Evolutionary conservation across 2,329 filamentous ascomycete genomes (phyloP).

Genomic region (Fusarium miscanthi): DNA sequence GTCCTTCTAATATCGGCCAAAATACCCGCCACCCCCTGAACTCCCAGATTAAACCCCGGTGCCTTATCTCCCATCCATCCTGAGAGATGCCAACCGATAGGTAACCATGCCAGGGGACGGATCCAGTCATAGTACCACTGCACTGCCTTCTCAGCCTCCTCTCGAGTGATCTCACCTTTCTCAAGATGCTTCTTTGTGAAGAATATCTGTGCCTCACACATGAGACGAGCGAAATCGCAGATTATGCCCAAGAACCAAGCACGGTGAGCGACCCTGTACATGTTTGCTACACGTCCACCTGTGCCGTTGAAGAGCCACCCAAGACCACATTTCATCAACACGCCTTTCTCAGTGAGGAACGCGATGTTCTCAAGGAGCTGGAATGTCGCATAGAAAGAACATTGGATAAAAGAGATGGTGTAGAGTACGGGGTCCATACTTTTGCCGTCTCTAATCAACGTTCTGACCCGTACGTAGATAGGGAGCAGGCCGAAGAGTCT

Average conservation of each 20-base stretch:
- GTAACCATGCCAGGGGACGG: neutral
- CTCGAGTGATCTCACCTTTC: neutral
- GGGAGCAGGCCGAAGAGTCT: neutral
- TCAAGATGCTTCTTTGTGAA: neutral
- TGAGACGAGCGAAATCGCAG: neutral
- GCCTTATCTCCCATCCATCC: neutral
- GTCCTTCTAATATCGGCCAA: neutral
- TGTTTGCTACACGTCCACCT: neutral
- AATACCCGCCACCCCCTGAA: neutral
- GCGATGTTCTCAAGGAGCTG: neutral
- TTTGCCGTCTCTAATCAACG: neutral
- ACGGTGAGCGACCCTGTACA: neutral
- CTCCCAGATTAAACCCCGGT: neutral
- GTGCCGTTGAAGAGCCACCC: neutral
- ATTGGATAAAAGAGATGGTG: neutral
- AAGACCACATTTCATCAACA: neutral
- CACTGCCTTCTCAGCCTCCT: neutral
- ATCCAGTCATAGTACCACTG: neutral
- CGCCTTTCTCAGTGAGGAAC: neutral
- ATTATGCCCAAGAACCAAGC: neutral
- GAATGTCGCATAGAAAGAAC: fast-evolving
- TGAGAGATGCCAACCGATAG: neutral
- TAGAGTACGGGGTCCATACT: neutral
- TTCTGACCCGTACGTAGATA: neutral
- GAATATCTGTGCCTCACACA: neutral